phyloP scores from a whole-genome alignment of 257 asterid genomes.

The Lycium ferocissimum region DNA sequence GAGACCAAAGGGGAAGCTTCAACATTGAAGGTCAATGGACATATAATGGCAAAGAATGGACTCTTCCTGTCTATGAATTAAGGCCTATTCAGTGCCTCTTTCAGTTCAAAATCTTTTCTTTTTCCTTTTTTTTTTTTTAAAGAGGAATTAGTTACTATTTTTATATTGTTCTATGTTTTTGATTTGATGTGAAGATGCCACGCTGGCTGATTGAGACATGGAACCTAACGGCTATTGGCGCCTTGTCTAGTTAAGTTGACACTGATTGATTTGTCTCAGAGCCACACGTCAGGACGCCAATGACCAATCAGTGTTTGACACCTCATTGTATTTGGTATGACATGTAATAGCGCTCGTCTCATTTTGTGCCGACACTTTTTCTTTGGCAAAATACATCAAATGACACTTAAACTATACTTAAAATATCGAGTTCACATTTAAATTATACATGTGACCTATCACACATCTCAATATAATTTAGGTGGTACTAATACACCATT shows the following conservation, averaged over 20 bases:
- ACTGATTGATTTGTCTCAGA: constrained; percentile 21
- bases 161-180: background rate
- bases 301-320: background rate
- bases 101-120: constrained; percentile 33
- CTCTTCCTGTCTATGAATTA: constrained; percentile 9
- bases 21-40: constrained; percentile 44
- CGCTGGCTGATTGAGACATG: constrained; percentile 55
- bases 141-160: background rate
- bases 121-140: background rate
- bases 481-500: too few species aligned
- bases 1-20: constrained; percentile 60
- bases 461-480: too few species aligned
- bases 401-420: too few species aligned
- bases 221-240: constrained; percentile 53
- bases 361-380: too few species aligned
- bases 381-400: too few species aligned
- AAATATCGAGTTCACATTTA: too few species aligned
- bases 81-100: constrained; percentile 52
- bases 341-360: background rate
- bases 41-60: constrained; percentile 46
- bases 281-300: background rate
- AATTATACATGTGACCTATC: too few species aligned
- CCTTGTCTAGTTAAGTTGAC: constrained; percentile 24
- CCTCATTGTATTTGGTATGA: background rate
- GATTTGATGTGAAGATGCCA: constrained; percentile 35